Evolutionary conservation across 352 stramenopile genomes (phyloP).

Genomic region (Phytophthora parvispora): DNA sequence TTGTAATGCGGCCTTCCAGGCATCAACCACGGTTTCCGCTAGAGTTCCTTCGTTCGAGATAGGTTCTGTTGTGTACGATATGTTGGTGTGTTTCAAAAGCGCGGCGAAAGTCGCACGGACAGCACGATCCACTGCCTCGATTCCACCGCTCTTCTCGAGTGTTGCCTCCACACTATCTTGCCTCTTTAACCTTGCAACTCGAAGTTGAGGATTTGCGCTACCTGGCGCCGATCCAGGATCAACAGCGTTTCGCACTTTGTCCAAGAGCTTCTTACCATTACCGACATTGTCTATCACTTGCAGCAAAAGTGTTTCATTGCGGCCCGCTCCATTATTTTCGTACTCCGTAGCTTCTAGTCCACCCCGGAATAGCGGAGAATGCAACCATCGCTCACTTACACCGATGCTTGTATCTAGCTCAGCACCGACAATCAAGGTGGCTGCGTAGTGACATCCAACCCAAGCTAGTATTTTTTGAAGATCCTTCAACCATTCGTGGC

Average conservation of each 20-base stretch:
- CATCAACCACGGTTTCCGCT: conserved; percentile 76
- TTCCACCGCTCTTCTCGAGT: conserved; percentile 87
- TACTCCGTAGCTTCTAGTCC: conserved; percentile 46
- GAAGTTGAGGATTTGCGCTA: conserved; percentile 69
- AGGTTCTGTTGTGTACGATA: conserved; percentile 73
- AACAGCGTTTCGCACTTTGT: conserved; percentile 80
- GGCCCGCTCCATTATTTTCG: conserved; percentile 17
- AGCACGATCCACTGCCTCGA: conserved; percentile 84
- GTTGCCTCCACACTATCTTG: conserved; percentile 88
- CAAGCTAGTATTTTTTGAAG: conserved; percentile 73
- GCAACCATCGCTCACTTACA: conserved; percentile 57
- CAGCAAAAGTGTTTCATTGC: conserved; percentile 68
- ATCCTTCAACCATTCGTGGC: conserved; percentile 62
- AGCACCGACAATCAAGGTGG: conserved; percentile 59
- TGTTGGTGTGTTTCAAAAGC: conserved; percentile 85
- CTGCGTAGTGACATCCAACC: conserved; percentile 72
- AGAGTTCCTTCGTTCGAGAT: conserved; percentile 67
- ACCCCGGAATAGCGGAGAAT: conserved; percentile 67
- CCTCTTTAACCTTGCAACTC: conserved; percentile 71
- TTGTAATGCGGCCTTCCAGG: conserved; percentile 81
- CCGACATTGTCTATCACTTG: conserved; percentile 84
- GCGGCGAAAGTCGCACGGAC: conserved; percentile 85
- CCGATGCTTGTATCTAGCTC: conserved; percentile 7
- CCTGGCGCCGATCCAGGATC: conserved; percentile 54
- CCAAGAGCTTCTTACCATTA: conserved; percentile 81